Evolutionary conservation across 2,329 filamentous ascomycete species (phyloP).

Genomic region (Aspergillus pseudonomiae): DNA sequence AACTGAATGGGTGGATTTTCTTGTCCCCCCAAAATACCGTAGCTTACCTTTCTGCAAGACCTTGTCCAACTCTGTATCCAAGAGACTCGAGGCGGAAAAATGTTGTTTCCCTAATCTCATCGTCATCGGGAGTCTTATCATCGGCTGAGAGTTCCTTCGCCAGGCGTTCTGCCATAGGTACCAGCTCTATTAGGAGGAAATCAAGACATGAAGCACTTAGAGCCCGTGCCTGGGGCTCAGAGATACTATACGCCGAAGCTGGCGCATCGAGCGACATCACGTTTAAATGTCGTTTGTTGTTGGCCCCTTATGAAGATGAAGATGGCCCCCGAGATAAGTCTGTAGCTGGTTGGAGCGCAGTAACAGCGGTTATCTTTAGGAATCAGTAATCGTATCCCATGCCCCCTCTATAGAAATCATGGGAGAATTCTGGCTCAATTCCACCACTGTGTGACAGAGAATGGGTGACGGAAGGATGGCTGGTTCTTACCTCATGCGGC

Average conservation of each 20-base stretch:
- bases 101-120: slow-evolving; percentile 81
- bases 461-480: not conserved
- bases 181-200: slow-evolving; percentile 93
- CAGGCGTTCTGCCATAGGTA: slow-evolving; percentile 88
- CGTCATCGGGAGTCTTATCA: slow-evolving; percentile 47
- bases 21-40: not conserved
- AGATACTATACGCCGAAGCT: slow-evolving; percentile 68
- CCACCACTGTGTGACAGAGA: not conserved
- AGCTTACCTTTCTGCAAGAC: slow-evolving; percentile 79
- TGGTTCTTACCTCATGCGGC: not conserved
- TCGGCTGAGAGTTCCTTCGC: slow-evolving; percentile 64
- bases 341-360: not conserved
- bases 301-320: not conserved
- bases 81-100: slow-evolving; percentile 81
- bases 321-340: not conserved
- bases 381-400: not conserved
- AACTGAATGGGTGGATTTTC: not conserved
- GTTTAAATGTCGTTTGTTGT: slow-evolving; percentile 13
- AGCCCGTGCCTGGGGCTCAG: slow-evolving; percentile 75
- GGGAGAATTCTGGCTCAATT: not conserved
- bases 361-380: not conserved
- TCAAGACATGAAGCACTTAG: slow-evolving; percentile 86
- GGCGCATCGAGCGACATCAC: slow-evolving; percentile 74
- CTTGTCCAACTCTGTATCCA: slow-evolving; percentile 90
- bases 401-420: not conserved